These are phyloP conservation scores for Porodaedalea pini DNA, from an alignment of 1,284 basidiomycete species.

Conservation along the genomic window DNA sequence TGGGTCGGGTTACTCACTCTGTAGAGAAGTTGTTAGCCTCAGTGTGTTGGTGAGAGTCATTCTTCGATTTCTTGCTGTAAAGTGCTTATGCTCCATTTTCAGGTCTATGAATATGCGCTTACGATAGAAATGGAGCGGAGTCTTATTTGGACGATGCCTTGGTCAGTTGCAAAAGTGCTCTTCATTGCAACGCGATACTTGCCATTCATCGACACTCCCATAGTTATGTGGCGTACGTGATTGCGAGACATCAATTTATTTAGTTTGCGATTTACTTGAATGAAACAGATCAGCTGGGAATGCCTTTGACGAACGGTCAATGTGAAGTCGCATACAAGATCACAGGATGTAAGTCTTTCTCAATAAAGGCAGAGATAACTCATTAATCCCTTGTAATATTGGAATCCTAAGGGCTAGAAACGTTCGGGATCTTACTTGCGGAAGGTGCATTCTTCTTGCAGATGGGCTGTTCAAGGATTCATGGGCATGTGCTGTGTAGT, in stretches of 20 bases:
- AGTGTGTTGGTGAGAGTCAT: background rate
- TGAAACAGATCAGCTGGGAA: background rate
- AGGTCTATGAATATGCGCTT: slow-evolving; percentile 10
- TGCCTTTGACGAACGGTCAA: background rate
- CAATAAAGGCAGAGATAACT: background rate
- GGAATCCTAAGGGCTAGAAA: background rate
- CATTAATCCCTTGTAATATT: background rate
- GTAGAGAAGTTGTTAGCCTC: background rate
- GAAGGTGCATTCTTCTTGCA: background rate
- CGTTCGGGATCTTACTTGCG: background rate
- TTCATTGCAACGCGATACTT: slow-evolving; percentile 9
- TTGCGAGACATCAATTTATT: background rate
- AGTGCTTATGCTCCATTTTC: background rate
- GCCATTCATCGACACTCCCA: slow-evolving; percentile 8
- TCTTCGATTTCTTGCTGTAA: background rate
- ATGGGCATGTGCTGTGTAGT: background rate
- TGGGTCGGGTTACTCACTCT: background rate
- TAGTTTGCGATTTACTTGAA: background rate
- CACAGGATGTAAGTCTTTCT: slow-evolving; percentile 1
- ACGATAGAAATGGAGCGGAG: slow-evolving; percentile 4
- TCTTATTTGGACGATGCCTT: slow-evolving; percentile 9
- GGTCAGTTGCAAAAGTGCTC: slow-evolving; percentile 7
- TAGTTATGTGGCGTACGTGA: slow-evolving; percentile 3
- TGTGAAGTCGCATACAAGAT: background rate
- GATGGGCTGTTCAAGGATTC: background rate